These are phyloP conservation scores for Entrophospora sp. DNA, from an alignment of 192 early-diverging fungal genomes.

Conservation along the genomic window DNA sequence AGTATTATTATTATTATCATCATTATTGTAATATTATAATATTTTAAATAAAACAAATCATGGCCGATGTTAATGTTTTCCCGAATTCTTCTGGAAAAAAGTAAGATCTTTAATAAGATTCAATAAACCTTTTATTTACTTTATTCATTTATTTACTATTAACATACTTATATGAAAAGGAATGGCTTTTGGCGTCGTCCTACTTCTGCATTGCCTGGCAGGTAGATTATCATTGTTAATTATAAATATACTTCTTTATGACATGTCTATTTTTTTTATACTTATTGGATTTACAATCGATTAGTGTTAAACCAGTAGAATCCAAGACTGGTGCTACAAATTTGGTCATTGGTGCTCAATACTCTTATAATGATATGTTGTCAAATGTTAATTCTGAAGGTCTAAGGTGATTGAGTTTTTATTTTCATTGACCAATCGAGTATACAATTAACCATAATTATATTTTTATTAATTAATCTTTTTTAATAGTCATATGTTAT, in stretches of 20 bases:
- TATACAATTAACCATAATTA: neutral
- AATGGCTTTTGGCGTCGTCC: conserved; percentile 31
- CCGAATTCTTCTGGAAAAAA: no score
- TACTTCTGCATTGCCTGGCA: conserved; percentile 30
- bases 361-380: conserved; percentile 31
- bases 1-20: no score
- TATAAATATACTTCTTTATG: neutral
- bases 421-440: neutral
- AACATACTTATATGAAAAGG: no score
- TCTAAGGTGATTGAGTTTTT: conserved; percentile 26
- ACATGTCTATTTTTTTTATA: neutral
- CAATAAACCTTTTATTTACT: no score
- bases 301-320: conserved; percentile 36
- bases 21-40: no score
- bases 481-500: neutral
- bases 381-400: conserved; percentile 26
- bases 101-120: no score
- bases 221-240: conserved; percentile 15
- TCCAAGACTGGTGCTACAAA: conserved; percentile 33
- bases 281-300: conserved; percentile 1
- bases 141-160: no score
- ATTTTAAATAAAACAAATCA: no score
- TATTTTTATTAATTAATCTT: neutral
- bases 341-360: conserved; percentile 36
- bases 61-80: no score